A percentile compares a stretch with the other conserved stretches of the same genome.
Evolutionary conservation across 352 stramenopile species (phyloP).

Genomic region (Pythium phragmiticola): DNA sequence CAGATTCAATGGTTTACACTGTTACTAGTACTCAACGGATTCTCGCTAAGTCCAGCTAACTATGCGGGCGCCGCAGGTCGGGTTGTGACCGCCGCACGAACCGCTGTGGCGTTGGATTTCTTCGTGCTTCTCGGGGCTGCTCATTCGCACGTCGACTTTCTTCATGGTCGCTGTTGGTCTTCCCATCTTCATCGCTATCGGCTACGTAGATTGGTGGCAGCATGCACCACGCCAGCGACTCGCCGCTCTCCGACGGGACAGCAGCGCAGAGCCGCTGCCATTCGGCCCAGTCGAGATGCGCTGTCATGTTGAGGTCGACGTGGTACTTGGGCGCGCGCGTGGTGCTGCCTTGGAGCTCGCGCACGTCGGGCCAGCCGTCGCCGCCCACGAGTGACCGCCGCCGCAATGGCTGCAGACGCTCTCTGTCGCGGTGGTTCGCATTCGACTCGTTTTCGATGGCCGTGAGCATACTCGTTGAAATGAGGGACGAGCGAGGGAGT

Average conservation of each 20-base stretch:
- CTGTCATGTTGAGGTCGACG: conserved; percentile 24
- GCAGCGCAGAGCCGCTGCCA: conserved; percentile 25
- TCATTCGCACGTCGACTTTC: background rate
- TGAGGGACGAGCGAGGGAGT: no score
- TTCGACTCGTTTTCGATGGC: background rate
- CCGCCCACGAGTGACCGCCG: conserved; percentile 12
- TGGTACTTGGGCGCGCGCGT: conserved; percentile 15
- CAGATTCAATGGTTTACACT: no score
- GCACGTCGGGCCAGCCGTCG: conserved; percentile 24
- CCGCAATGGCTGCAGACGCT: background rate
- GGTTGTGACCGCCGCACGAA: no score
- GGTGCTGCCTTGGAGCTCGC: conserved; percentile 16
- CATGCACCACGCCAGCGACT: conserved; percentile 15
- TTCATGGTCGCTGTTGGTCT: background rate
- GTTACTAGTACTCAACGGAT: no score
- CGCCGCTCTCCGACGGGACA: conserved; percentile 1
- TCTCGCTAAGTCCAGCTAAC: no score
- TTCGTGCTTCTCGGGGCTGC: background rate
- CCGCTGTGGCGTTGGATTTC: no score
- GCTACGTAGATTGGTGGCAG: background rate
- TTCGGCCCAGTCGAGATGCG: conserved; percentile 23
- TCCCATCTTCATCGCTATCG: background rate
- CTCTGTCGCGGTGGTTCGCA: background rate
- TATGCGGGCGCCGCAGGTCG: no score
- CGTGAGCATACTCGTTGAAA: background rate